phyloP scores from a whole-genome alignment of 2,329 filamentous ascomycete genomes.

The Verticillium dahliae region DNA sequence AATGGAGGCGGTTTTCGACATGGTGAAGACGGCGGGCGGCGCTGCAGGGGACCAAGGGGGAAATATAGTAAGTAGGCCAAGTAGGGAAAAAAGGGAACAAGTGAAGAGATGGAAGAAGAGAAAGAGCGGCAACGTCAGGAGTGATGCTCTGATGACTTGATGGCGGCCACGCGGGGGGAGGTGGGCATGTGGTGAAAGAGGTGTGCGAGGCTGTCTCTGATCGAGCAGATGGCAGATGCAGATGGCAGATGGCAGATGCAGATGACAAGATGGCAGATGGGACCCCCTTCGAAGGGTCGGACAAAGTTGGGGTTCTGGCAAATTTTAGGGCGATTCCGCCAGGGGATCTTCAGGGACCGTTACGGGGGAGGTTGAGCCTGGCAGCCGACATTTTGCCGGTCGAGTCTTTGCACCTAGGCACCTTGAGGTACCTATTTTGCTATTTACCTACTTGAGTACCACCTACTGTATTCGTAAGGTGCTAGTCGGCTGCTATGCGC shows the following conservation, averaged over 20 bases:
- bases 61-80: neutral
- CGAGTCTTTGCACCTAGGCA: too few relatives aligned
- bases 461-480: too few relatives aligned
- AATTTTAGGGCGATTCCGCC: neutral
- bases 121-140: neutral
- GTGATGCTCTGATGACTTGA: constrained; percentile 2
- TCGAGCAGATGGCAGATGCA: neutral
- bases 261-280: neutral
- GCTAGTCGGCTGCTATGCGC: neutral
- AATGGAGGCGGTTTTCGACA: constrained; percentile 69
- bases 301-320: neutral
- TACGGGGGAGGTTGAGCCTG: neutral
- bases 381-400: neutral
- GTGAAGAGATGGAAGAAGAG: neutral
- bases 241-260: neutral
- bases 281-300: neutral
- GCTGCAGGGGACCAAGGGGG: neutral
- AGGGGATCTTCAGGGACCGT: neutral
- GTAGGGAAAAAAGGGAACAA: neutral
- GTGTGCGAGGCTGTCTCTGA: constrained; percentile 9
- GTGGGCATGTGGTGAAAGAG: constrained; percentile 9
- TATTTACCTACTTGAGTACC: too few relatives aligned
- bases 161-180: constrained; percentile 4
- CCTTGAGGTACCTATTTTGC: neutral
- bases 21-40: constrained; percentile 28